Base-by-base conservation (phyloP, 75 land plant genomes). In the Larix kaempferi region DNA sequence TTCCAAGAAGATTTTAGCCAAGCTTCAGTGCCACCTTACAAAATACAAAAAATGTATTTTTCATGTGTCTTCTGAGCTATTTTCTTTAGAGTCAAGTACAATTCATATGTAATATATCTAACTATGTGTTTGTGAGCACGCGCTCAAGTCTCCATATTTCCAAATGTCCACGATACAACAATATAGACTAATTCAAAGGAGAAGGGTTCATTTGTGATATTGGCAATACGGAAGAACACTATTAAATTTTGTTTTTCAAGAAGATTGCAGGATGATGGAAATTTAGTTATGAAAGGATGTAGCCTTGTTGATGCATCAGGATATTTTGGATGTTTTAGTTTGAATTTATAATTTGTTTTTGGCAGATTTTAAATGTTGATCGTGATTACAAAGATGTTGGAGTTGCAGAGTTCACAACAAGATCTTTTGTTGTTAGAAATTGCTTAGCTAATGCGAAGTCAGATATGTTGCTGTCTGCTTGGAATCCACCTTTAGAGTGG, bases 401-500 rank as follows among this genome's bases (percentile, higher is more conserved):
- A 58, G 84, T 95, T 49, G 93, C 95, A 79, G 87, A 81, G 74
- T 97, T 97, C 49, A 92, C 94, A 23, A 88, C 88, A 5, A 97
- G 91, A 82, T 88, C 85, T 69, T 95, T 95, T 88, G 99, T 89
- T 84, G 95, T 97, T 59, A 88, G 95, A 72, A 92, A 95, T 71
- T 86, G 95, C 76, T 82, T 97, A 74, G 91, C 89, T 5, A 84
- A 85, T 82, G 94, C 95, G 52, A 97, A 97, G 75, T 95, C 94
- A 39, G 88, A 89, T 60, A 90, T 91, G 81, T 89, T 97, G 69
- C 83, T 97, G 41, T 91, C 96, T 57, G 92, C 98, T 26, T 98
- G 99, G 99, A 98, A 98, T 86, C 91, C 98, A 82, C 99, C 99
- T 71, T 39, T 82, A 60, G 99, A 93, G 80, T 90, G 95, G 95